phyloP scores from a whole-genome alignment of 371 early-diverging fungal genomes.

The Mucor indicus region DNA sequence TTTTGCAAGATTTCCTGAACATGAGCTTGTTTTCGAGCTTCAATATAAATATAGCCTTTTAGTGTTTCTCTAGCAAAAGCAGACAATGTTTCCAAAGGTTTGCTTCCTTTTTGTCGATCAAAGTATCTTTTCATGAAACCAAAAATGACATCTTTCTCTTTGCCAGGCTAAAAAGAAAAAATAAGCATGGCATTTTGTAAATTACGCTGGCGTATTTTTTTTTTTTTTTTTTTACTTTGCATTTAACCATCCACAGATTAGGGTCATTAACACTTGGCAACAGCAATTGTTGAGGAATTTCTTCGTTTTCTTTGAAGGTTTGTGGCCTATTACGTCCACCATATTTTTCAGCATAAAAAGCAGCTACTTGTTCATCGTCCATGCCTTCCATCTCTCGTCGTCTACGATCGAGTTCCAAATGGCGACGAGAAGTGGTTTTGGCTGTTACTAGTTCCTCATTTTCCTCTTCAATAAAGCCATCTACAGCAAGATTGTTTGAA shows the following conservation, averaged over 20 bases:
- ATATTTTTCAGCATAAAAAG: conserved; percentile 75
- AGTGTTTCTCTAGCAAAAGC: conserved; percentile 87
- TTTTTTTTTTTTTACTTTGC: conserved; percentile 53
- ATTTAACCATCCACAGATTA: conserved; percentile 91
- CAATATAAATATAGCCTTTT: conserved; percentile 96
- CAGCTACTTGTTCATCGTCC: conserved; percentile 86
- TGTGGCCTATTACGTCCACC: conserved; percentile 55
- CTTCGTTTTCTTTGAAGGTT: conserved; percentile 62
- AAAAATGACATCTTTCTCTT: conserved; percentile 86
- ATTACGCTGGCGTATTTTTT: too few relatives aligned
- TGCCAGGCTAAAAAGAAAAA: conserved; percentile 61
- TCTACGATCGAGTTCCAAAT: conserved; percentile 69
- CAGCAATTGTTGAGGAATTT: conserved; percentile 77
- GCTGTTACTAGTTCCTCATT: conserved; percentile 63
- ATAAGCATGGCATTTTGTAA: too few relatives aligned
- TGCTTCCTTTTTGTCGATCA: conserved; percentile 58
- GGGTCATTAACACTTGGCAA: conserved; percentile 90
- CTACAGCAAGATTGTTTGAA: too few relatives aligned
- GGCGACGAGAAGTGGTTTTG: conserved; percentile 44
- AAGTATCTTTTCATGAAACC: conserved; percentile 80
- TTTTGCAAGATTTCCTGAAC: conserved; percentile 77
- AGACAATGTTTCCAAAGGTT: conserved; percentile 72
- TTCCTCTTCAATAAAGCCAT: conserved; percentile 73
- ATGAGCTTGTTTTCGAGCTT: conserved; percentile 83
- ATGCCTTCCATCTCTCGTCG: conserved; percentile 66